These are phyloP conservation scores for Parietichytrium sp. DNA, from an alignment of 108 stramenopile species.

Conservation along the genomic window DNA sequence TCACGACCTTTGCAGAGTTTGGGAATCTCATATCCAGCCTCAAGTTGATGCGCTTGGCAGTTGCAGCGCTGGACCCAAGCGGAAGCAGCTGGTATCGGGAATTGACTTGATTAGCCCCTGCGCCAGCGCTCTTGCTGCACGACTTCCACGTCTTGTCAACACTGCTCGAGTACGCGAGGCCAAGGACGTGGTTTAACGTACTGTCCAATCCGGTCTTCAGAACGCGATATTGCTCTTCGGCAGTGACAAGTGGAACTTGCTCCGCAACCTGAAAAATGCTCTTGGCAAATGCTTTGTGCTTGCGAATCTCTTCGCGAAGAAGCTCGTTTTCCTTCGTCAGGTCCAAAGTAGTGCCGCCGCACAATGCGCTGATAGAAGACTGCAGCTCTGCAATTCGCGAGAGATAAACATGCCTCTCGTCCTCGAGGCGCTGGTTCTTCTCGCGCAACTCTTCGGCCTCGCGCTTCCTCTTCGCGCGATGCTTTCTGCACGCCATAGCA, in stretches of 20 bases:
- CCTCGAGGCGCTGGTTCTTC: background rate
- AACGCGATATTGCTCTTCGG: background rate
- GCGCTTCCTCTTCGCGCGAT: slow-evolving; percentile 15
- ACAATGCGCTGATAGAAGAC: background rate
- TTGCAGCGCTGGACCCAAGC: background rate
- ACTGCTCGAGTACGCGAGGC: background rate
- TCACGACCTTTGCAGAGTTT: too few species aligned
- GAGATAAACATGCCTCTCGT: background rate
- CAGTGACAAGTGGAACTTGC: background rate
- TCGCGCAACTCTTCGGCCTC: background rate
- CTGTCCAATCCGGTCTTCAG: background rate
- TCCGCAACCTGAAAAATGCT: background rate
- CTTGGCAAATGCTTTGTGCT: slow-evolving; percentile 1
- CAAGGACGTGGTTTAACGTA: background rate
- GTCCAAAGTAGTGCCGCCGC: background rate
- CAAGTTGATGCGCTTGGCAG: background rate
- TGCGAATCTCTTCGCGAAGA: slow-evolving; percentile 4
- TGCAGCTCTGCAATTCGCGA: slow-evolving; percentile 27
- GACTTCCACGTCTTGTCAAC: background rate
- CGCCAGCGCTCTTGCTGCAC: background rate
- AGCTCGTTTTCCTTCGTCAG: slow-evolving; percentile 17
- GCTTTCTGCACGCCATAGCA: too few species aligned
- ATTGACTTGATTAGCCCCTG: too few species aligned
- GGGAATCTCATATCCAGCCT: background rate
- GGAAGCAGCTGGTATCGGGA: background rate